These are phyloP conservation scores for Leucaena leucocephala DNA, from an alignment of 306 rosid genomes.

Conservation along the genomic window DNA sequence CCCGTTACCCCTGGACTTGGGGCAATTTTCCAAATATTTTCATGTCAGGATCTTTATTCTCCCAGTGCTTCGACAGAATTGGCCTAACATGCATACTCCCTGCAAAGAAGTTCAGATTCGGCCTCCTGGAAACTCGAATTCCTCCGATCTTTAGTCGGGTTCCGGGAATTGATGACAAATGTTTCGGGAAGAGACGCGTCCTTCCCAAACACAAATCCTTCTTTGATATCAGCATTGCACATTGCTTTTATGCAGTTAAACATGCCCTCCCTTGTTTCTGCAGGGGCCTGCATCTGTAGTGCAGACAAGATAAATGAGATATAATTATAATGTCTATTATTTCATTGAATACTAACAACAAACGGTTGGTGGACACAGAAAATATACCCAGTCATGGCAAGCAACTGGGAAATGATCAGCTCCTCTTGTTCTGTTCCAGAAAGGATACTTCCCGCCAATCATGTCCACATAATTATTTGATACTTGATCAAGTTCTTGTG, in stretches of 20 bases:
- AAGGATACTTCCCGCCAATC: conserved; percentile 59
- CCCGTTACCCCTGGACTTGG: conserved; percentile 49
- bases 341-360: conserved; percentile 9
- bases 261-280: conserved; percentile 66
- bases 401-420: conserved; percentile 97
- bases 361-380: conserved; percentile 9
- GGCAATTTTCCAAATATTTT: conserved; percentile 70
- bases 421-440: conserved; percentile 93
- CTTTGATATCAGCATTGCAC: conserved; percentile 86
- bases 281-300: conserved; percentile 64
- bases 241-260: conserved; percentile 73
- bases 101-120: conserved; percentile 79
- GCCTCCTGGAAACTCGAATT: conserved; percentile 53
- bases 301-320: conserved; percentile 19
- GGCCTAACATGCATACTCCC: conserved; percentile 86
- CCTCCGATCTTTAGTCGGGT: conserved; percentile 75
- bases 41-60: conserved; percentile 90
- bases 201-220: conserved; percentile 79
- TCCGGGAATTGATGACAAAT: conserved; percentile 42
- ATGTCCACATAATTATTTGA: conserved; percentile 62
- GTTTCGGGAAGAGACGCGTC: conserved; percentile 94
- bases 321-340: background rate
- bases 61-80: conserved; percentile 77
- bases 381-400: conserved; percentile 94
- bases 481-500: conserved; percentile 52